Evolutionary conservation across 1,284 basidiomycete species (phyloP).

Genomic region (Polyporus tsugae): DNA sequence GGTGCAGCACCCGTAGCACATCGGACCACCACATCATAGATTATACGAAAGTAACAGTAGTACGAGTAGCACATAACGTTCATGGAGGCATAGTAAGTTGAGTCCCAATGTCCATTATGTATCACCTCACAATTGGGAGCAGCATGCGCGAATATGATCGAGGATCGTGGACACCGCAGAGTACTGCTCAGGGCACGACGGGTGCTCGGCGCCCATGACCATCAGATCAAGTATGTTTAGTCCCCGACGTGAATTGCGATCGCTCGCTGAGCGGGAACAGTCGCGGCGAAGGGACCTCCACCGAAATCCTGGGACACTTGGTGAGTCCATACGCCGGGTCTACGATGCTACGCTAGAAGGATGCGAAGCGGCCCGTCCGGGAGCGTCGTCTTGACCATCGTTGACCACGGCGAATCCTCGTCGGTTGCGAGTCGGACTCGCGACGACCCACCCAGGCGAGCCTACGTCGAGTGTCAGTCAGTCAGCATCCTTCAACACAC

Average conservation of each 20-base stretch:
- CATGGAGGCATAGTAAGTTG: not conserved
- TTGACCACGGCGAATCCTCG: slow-evolving; percentile 58
- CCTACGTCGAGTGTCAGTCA: slow-evolving; percentile 42
- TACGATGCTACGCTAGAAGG: not conserved
- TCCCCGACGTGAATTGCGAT: slow-evolving; percentile 66
- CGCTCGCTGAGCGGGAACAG: slow-evolving; percentile 59
- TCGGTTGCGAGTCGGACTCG: no score
- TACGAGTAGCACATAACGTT: not conserved
- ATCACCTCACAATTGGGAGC: not conserved
- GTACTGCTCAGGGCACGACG: not conserved
- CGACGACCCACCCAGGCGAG: slow-evolving; percentile 63
- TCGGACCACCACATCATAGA: no score
- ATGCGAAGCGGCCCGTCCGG: slow-evolving; percentile 49
- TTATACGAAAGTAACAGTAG: no score
- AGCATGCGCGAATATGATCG: not conserved
- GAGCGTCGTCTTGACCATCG: slow-evolving; percentile 63
- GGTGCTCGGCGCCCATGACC: not conserved
- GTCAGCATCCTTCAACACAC: not conserved
- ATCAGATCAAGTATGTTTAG: slow-evolving; percentile 26
- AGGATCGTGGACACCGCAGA: not conserved
- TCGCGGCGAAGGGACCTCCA: slow-evolving; percentile 59
- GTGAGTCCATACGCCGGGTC: no score
- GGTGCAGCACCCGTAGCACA: not conserved
- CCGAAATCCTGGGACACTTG: slow-evolving; percentile 51
- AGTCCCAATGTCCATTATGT: not conserved